These are phyloP conservation scores for Hanseniaspora sp. DNA, from an alignment of 1,139 yeast genomes.

Conservation along the genomic window DNA sequence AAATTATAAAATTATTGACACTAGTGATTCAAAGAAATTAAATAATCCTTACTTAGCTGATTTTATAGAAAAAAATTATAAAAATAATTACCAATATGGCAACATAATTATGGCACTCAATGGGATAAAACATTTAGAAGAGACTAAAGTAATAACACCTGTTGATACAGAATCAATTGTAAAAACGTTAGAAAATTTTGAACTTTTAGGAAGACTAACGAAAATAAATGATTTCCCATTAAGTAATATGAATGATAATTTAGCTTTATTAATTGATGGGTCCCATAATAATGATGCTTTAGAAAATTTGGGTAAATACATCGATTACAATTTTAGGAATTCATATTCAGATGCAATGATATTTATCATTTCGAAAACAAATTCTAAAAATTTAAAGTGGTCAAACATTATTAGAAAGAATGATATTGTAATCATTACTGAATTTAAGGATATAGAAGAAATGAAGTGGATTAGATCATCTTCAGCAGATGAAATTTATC, in stretches of 20 bases:
- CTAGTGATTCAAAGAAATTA: conserved; percentile 19
- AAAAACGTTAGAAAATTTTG: conserved; percentile 41
- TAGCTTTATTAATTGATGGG: conserved; percentile 61
- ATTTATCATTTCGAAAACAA: conserved; percentile 63
- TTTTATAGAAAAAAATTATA: neutral
- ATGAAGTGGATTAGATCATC: conserved; percentile 83
- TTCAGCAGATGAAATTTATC: conserved; percentile 25
- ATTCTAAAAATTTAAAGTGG: conserved; percentile 58
- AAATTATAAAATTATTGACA: conserved; percentile 23
- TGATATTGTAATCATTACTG: conserved; percentile 53
- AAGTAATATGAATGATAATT: conserved; percentile 18
- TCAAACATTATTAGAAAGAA: conserved; percentile 37
- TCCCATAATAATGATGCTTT: conserved; percentile 90
- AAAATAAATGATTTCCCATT: conserved; percentile 25
- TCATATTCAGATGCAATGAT: conserved; percentile 35
- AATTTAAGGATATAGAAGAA: conserved; percentile 60
- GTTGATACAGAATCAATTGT: conserved; percentile 33
- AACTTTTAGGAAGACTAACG: conserved; percentile 61
- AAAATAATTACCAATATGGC: conserved; percentile 58
- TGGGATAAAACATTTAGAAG: conserved; percentile 36
- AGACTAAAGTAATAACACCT: conserved; percentile 19
- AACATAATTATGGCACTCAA: conserved; percentile 63
- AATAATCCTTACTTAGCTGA: neutral
- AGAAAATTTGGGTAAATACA: conserved; percentile 43
- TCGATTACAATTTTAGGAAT: conserved; percentile 27